A percentile compares a stretch with the other conserved stretches of the same genome.
Conservation (phyloP, 2,329 filamentous ascomycete species). For the Xylaria sp. region DNA sequence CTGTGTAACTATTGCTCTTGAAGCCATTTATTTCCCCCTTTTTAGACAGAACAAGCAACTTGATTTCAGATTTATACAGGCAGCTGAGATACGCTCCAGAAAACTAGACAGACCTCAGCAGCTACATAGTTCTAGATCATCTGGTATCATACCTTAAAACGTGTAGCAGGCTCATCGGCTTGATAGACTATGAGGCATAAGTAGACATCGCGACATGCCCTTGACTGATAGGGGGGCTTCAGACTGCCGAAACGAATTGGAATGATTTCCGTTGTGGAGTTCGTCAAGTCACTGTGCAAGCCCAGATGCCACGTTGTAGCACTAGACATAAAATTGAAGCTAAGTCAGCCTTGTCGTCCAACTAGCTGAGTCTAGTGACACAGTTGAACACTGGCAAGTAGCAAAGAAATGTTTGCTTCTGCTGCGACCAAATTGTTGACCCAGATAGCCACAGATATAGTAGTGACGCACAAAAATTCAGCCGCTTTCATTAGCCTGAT, state of each 20-base stretch:
- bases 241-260: constrained; percentile 1
- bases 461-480: background rate
- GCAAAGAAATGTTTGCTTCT: constrained; percentile 1
- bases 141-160: background rate
- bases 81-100: background rate
- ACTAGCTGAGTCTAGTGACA: constrained; percentile 1
- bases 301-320: background rate
- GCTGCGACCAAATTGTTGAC: background rate
- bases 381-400: background rate
- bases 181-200: background rate
- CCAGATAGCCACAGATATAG: background rate
- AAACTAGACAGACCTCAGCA: background rate
- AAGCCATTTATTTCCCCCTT: too few species aligned
- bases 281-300: constrained; percentile 13
- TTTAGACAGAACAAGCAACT: background rate
- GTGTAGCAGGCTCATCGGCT: background rate
- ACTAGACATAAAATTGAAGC: background rate
- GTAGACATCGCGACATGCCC: background rate
- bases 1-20: constrained; percentile 13
- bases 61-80: background rate
- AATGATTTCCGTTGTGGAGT: constrained; percentile 10
- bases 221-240: background rate
- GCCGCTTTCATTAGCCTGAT: background rate
- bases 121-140: background rate
- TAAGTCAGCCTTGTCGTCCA: constrained; percentile 6